These are phyloP conservation scores for Metschnikowia anglica DNA, from an alignment of 805 yeast genomes.

Conservation along the genomic window DNA sequence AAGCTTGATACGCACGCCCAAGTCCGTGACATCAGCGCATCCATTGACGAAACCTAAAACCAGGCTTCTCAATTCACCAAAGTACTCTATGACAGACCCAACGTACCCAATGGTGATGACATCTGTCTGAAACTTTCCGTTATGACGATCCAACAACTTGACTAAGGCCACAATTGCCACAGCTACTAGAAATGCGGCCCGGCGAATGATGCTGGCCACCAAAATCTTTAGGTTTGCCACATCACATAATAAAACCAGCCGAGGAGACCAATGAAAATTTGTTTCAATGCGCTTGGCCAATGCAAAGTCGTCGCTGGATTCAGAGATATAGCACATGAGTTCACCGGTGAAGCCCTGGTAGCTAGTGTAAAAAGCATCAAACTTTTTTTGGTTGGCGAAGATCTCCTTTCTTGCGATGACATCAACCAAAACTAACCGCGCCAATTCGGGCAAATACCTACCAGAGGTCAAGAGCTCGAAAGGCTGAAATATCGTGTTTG, in stretches of 20 bases:
- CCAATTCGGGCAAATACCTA: constrained; percentile 54
- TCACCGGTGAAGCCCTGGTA: constrained; percentile 42
- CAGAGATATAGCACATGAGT: constrained; percentile 40
- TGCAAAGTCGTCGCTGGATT: constrained; percentile 22
- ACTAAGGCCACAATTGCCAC: constrained; percentile 40
- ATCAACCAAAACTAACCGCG: constrained; percentile 43
- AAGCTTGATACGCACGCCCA: constrained; percentile 37
- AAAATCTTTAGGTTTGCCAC: constrained; percentile 29
- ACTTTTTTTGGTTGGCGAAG: constrained; percentile 22
- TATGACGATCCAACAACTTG: constrained; percentile 28
- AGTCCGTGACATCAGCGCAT: constrained; percentile 23
- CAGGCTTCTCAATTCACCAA: constrained; percentile 36
- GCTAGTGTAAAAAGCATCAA: constrained; percentile 18
- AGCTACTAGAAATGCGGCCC: constrained; percentile 48
- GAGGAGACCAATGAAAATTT: constrained; percentile 24
- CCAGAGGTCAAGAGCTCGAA: constrained; percentile 56
- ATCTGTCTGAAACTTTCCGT: constrained; percentile 19
- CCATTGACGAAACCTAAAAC: constrained; percentile 25
- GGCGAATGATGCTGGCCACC: constrained; percentile 37
- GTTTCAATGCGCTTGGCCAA: constrained; percentile 24
- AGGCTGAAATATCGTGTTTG: constrained; percentile 49
- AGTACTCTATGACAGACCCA: constrained; percentile 52
- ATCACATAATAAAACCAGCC: constrained; percentile 27
- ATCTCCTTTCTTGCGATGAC: constrained; percentile 30
- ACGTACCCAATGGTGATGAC: constrained; percentile 45